Percentiles rank a stretch among this genome's conserved stretches.
Evolutionary conservation across 176 grass and related monocot genomes (phyloP).

Genomic region (Chrysopogon serrulatus): DNA sequence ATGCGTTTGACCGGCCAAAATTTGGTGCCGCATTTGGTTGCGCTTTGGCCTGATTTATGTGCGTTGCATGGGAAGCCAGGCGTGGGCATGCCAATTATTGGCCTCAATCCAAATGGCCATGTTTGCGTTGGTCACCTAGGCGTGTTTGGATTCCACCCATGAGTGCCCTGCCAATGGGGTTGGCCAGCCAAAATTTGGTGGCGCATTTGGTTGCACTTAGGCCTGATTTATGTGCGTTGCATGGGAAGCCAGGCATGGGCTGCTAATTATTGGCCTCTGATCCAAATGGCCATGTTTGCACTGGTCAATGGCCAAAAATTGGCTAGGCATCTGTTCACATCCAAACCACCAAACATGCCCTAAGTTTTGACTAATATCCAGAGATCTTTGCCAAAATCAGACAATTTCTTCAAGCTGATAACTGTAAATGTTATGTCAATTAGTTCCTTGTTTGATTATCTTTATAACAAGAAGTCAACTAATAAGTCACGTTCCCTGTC

Average conservation of each 20-base stretch:
- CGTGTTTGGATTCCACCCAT: too few species aligned
- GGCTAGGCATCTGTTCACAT: not conserved
- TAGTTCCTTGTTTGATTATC: not conserved
- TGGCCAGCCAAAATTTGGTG: too few species aligned
- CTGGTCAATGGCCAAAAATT: not conserved
- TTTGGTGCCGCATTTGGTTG: too few species aligned
- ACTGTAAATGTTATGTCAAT: not conserved
- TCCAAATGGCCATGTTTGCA: too few species aligned
- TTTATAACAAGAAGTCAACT: not conserved
- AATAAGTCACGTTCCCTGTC: slow-evolving; percentile 6
- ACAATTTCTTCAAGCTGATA: not conserved
- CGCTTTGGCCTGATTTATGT: not conserved
- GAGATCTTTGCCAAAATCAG: not conserved
- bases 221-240: too few species aligned
- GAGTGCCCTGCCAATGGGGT: too few species aligned
- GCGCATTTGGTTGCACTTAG: too few species aligned
- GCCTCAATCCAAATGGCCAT: not conserved
- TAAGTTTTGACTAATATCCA: not conserved
- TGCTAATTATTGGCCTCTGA: too few species aligned
- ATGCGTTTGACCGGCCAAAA: not conserved
- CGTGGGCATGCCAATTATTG: not conserved
- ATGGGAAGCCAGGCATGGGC: too few species aligned
- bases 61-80: not conserved
- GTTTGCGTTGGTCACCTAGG: too few species aligned
- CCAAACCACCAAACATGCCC: not conserved